These are phyloP conservation scores for Coprinopsis cinerea DNA, from an alignment of 768 basidiomycete genomes.

Conservation along the genomic window DNA sequence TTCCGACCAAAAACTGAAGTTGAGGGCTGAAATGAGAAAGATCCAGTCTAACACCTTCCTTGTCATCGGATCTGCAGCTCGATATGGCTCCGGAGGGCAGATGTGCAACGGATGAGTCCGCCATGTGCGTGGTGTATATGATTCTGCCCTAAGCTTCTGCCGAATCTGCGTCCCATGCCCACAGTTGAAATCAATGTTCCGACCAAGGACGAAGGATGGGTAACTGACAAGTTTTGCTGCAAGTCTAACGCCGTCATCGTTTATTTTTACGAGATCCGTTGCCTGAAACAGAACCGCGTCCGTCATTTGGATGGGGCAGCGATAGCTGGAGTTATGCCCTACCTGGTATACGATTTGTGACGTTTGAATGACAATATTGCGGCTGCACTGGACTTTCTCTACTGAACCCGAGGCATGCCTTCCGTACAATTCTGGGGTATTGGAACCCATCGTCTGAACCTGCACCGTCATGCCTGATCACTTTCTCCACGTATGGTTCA, in stretches of 20 bases:
- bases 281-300: conserved; percentile 31
- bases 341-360: conserved; percentile 57
- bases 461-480: not conserved
- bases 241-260: conserved; percentile 50
- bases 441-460: not conserved
- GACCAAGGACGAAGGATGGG: conserved; percentile 3
- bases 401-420: not conserved
- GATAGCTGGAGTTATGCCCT: conserved; percentile 12
- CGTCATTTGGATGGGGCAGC: conserved; percentile 2
- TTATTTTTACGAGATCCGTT: conserved; percentile 54
- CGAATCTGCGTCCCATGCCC: conserved; percentile 44
- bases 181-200: too few relatives aligned
- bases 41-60: conserved; percentile 73
- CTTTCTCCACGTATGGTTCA: not conserved
- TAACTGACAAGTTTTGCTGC: conserved; percentile 67
- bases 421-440: not conserved
- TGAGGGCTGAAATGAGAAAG: conserved; percentile 79
- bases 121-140: conserved; percentile 80
- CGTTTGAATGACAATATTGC: conserved; percentile 60
- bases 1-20: conserved; percentile 89
- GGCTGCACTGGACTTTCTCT: too few relatives aligned
- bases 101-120: conserved; percentile 72
- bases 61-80: conserved; percentile 45
- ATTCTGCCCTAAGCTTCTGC: conserved; percentile 48
- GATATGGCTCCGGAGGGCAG: conserved; percentile 60